Evolutionary conservation across 495 filamentous ascomycete genomes (phyloP), one percentile per base, ranked within the genome.

Genomic region (Talaromyces stipitatus): DNA sequence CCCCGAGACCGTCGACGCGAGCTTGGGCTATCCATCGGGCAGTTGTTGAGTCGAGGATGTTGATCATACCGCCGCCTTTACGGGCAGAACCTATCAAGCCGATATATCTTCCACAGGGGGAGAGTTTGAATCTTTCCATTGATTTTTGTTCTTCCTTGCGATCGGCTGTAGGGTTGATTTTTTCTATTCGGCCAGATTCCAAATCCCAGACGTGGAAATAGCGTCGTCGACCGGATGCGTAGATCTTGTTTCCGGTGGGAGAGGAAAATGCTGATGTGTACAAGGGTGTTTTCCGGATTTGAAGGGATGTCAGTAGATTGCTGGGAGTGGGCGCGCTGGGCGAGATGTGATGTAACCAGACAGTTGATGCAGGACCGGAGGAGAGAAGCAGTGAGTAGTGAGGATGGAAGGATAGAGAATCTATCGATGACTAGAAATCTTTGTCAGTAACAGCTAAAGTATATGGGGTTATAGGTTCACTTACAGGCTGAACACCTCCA

Each of bases 161-260:
- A 61, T 77, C 74, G 10, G 72, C 63, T 23, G 74, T 61, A 47
- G 89, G 91, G 62, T 90, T 88, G 43, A 97, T 79, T 58, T 95
- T 95, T 66, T 92, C 87, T 27, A 97, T 80, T 22, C 75, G 75
- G 22, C 94, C 95, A 6, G 87, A 83, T 38, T 84, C 69, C 3
- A 98, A 78, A 66, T 97, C 85, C 94, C 94, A 98, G 62, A 83
- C 85, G 73, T 97, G 94, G 73, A 96, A 96, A 70, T 94, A 97
- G 59, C 87, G 84, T 20, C 95, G 82, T 4, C 91, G 84, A 50
- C 90, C 90, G 23, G 91, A 85, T 53, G 96, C 85, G 67, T 96
- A 87, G 60, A 97, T 85, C 32, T 67, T 68, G 57, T 74, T 73
- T 16, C 74, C 74, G 9, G 61, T 61, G 6, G 75, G 72, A 4